A percentile compares a stretch with the other conserved stretches of the same genome.
Evolutionary conservation across 2,329 filamentous ascomycete genomes (phyloP).

Genomic region (Claviceps maximensis): DNA sequence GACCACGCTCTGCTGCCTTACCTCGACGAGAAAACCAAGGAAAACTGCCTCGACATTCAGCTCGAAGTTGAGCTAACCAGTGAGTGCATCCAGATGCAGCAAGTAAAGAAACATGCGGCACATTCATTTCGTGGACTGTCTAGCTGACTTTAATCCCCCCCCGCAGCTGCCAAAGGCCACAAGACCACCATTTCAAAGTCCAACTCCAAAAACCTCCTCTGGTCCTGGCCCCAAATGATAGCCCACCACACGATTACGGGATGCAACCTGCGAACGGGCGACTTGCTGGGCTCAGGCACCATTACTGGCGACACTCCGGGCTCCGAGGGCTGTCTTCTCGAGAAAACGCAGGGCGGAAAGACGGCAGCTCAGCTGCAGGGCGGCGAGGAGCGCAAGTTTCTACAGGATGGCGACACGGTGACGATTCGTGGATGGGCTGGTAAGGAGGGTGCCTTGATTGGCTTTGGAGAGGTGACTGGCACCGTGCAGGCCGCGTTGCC

Average conservation of each 20-base stretch:
- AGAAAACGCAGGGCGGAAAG: conserved; percentile 60
- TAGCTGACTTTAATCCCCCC: neutral
- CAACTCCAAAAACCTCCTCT: conserved; percentile 42
- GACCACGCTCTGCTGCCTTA: conserved; percentile 23
- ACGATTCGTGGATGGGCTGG: conserved; percentile 54
- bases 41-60: conserved; percentile 23
- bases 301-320: conserved; percentile 53
- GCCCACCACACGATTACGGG: conserved; percentile 69
- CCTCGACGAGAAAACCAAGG: conserved; percentile 40
- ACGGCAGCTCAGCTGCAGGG: conserved; percentile 44
- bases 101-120: too few species aligned
- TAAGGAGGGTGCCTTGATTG: conserved; percentile 52
- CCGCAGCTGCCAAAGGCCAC: conserved; percentile 18
- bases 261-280: conserved; percentile 60
- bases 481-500: conserved; percentile 32
- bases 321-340: conserved; percentile 55
- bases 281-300: conserved; percentile 66
- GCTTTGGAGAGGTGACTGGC: conserved; percentile 62
- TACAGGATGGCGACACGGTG: conserved; percentile 62
- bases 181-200: conserved; percentile 21
- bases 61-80: conserved; percentile 26
- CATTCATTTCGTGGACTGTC: neutral
- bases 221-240: conserved; percentile 75
- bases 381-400: conserved; percentile 55
- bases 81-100: conserved; percentile 12